Evolutionary conservation across 2,329 filamentous ascomycete species (phyloP), one percentile per base, ranked within the genome.

Genomic region (Phialemonium atrogriseum): DNA sequence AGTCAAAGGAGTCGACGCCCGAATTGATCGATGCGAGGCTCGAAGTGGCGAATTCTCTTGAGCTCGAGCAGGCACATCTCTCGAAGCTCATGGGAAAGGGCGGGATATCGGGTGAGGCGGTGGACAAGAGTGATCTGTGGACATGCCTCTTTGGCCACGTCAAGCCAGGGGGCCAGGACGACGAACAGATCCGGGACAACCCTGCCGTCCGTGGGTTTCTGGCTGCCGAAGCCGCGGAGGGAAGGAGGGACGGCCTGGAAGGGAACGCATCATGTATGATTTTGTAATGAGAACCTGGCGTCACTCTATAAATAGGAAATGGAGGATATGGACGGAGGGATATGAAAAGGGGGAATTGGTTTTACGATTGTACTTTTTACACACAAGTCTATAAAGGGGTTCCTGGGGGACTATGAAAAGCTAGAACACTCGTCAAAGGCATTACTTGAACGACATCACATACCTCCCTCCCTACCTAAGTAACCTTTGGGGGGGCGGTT

Each of bases 41-140:
- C 10, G 88, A 95, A 40, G 78, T 72, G 10, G 88, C 88, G 2
- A 94, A 96, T 50, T 85, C 85, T 4, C 60, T 84, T 27, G 86
- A 95, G 56, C 56, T 95, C 44, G 76, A 94, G 56, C 71, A 82
- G 38, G 82, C 80, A 6, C 68, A 75, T 1, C 56, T 93, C 21
- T 70, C 72, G 1, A 79, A 73, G 43, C 55, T 95, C 35, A 74
- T 95, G 58, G 73, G 70, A 23, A 80, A 79, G 42, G 74, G 77
- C 16, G 73, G 72, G 34, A 69, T 73, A 2, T 80, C 80, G 1
- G 89, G 89, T 1, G 91, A 96, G 56, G 64, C 84, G 35, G 84
- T 96, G 4, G 69, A 75, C 26, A 73, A 81, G 40, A 71, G 77
- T 10, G 89, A 95, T 52, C 51, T 96, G 25, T 95, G 88, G 89